Evolutionary conservation across 2,329 filamentous ascomycete species (phyloP), one percentile per base, ranked within the genome.

Genomic region (Cordyceps fumosorosea): DNA sequence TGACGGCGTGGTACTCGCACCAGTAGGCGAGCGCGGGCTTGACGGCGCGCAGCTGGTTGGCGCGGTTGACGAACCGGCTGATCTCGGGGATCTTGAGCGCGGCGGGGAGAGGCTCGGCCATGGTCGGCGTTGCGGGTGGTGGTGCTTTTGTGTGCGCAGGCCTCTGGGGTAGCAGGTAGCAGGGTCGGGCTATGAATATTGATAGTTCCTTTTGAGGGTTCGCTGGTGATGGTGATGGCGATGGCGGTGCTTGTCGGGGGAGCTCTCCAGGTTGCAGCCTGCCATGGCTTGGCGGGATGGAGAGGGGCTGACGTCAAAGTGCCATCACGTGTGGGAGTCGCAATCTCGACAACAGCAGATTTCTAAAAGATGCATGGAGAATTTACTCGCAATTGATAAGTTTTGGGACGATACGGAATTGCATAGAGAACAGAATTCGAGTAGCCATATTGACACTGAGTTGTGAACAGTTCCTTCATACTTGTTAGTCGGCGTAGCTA

Each of bases 21-120:
- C 93, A 98, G 75, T 98, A 99, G 65, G 93, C 84, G 67, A 98
- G 84, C 64, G 95, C 90, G 10, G 95, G 95, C 75, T 93, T 95
- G 71, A 87, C 85, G 63, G 83, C 83, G 73, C 93, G 89, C 55
- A 99, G 84, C 78, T 99, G 93, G 42, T 85, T 84, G 40, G 91
- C 93, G 70, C 93, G 87, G 60, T 88, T 83, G 65, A 93, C 87
- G 74, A 96, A 97, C 64, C 91, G 90, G 67, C 86, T 87, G 71
- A 96, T 86, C 73, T 96, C 92, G 64, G 90, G 87, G 62, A 87
- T 80, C 77, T 89, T 92, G 69, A 99, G 82, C 34, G 74, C 67
- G 29, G 71, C 58, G 42, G 75, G 75, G 26, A 77, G 72, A 48
- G 73, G 70, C 60, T 75, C 82, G 56, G 90, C 85, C 93, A 96